These are phyloP conservation scores for Rugonectria rugulosa DNA, from an alignment of 2,329 filamentous ascomycete species.

Conservation along the genomic window DNA sequence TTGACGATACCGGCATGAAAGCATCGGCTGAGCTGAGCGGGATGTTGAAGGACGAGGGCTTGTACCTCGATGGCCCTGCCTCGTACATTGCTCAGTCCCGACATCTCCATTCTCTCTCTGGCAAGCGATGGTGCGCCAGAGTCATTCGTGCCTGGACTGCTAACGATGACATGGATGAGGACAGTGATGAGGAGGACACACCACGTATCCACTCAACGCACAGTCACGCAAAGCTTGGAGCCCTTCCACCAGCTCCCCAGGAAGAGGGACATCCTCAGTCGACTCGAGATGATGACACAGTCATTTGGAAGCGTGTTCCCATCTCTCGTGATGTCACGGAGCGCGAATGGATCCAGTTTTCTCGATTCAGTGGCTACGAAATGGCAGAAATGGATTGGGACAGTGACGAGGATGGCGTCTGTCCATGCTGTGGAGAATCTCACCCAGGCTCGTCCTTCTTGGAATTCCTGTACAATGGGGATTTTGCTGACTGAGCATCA, in stretches of 20 bases:
- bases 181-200: conserved; percentile 38
- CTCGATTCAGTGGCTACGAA: conserved; percentile 48
- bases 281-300: conserved; percentile 49
- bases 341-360: conserved; percentile 60
- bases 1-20: conserved; percentile 57
- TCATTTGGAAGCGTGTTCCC: conserved; percentile 62
- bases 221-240: conserved; percentile 41
- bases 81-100: conserved; percentile 52
- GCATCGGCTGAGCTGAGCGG: conserved; percentile 57
- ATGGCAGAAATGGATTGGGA: conserved; percentile 44
- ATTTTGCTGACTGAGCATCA: conserved; percentile 37
- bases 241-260: conserved; percentile 51
- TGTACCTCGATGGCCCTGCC: conserved; percentile 56
- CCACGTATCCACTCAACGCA: conserved; percentile 32
- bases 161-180: conserved; percentile 33
- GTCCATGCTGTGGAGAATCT: conserved; percentile 51
- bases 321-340: conserved; percentile 47
- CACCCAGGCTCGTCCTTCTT: conserved; percentile 48
- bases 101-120: conserved; percentile 49
- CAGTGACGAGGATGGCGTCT: conserved; percentile 46
- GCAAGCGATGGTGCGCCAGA: conserved; percentile 49
- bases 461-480: conserved; percentile 41
- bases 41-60: conserved; percentile 61
- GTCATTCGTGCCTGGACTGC: conserved; percentile 56
- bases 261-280: conserved; percentile 54